phyloP scores from a whole-genome alignment of 257 asterid genomes.

The Rubia yunnanensis region DNA sequence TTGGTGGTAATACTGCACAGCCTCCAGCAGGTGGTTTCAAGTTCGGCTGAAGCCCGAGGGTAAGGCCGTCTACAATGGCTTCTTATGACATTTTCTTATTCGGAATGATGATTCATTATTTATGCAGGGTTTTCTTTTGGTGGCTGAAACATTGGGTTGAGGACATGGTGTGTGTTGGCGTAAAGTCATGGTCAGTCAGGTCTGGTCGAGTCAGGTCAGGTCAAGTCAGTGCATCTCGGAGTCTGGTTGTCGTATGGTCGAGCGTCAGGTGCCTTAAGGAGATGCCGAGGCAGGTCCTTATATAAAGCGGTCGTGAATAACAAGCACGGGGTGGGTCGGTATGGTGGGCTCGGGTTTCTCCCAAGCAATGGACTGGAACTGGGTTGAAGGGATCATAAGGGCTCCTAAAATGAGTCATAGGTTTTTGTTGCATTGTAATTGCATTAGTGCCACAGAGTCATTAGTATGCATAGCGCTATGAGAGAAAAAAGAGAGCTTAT shows the following conservation, averaged over 20 bases:
- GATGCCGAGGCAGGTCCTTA: slow-evolving; percentile 37
- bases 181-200: slow-evolving; percentile 20
- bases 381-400: not conserved
- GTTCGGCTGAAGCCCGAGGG: slow-evolving; percentile 36
- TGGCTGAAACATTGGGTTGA: slow-evolving; percentile 10
- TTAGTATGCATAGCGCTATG: slow-evolving; percentile 1
- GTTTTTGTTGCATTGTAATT: slow-evolving; percentile 16
- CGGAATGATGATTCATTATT: not conserved
- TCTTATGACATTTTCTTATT: not conserved
- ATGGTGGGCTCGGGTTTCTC: slow-evolving; percentile 8
- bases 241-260: slow-evolving; percentile 37
- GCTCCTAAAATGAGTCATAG: slow-evolving; percentile 7
- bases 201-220: slow-evolving; percentile 22
- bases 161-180: slow-evolving; percentile 21
- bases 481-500: not conserved
- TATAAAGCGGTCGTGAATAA: no score
- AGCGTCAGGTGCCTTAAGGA: slow-evolving; percentile 32
- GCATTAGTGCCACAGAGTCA: slow-evolving; percentile 16
- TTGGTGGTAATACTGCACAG: slow-evolving; percentile 58
- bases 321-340: slow-evolving; percentile 24
- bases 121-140: slow-evolving; percentile 16
- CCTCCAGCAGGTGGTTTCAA: slow-evolving; percentile 19
- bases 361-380: slow-evolving; percentile 5
- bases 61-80: not conserved
- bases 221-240: slow-evolving; percentile 40